A percentile compares a stretch with the other conserved stretches of the same genome.
phyloP scores from a whole-genome alignment of 2,329 filamentous ascomycete genomes.

The Bretziella fagacearum region DNA sequence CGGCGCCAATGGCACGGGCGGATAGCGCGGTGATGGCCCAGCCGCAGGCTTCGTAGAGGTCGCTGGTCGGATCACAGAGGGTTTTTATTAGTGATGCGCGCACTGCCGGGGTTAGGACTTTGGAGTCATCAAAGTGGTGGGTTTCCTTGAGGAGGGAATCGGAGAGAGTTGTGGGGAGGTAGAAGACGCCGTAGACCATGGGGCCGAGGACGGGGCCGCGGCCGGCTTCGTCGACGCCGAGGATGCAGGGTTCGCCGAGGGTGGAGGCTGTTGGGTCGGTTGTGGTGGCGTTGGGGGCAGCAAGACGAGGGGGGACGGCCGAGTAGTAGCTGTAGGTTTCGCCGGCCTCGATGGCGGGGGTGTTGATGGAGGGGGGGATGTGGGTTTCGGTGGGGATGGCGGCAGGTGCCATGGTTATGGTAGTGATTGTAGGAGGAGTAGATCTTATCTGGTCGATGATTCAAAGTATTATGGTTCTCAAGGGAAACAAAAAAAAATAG shows the following conservation, averaged over 20 bases:
- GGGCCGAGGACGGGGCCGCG: constrained; percentile 80
- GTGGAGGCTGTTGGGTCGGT: constrained; percentile 20
- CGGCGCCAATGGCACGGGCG: constrained; percentile 62
- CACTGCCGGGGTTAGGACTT: constrained; percentile 67
- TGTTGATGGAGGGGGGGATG: constrained; percentile 53
- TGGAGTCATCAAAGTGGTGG: constrained; percentile 89
- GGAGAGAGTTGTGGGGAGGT: constrained; percentile 55
- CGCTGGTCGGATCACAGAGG: constrained; percentile 47
- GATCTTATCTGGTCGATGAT: too few species aligned
- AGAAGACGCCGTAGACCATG: constrained; percentile 57
- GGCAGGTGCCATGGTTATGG: not conserved
- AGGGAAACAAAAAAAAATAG: too few species aligned
- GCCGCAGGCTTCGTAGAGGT: constrained; percentile 43
- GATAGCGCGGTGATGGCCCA: constrained; percentile 74
- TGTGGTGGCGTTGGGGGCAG: constrained; percentile 22
- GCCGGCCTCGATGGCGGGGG: constrained; percentile 39
- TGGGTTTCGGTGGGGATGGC: constrained; percentile 24
- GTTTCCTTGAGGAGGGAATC: constrained; percentile 58
- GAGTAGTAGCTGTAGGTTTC: constrained; percentile 58
- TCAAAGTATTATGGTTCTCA: too few species aligned
- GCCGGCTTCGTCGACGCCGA: constrained; percentile 88
- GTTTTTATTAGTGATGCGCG: constrained; percentile 52
- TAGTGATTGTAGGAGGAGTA: too few species aligned
- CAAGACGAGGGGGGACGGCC: constrained; percentile 44
- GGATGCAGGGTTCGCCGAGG: constrained; percentile 41